Evolutionary conservation across 257 asterid species (phyloP), one percentile per base, ranked within the genome.

Genomic region (Salvia rosmarinus): DNA sequence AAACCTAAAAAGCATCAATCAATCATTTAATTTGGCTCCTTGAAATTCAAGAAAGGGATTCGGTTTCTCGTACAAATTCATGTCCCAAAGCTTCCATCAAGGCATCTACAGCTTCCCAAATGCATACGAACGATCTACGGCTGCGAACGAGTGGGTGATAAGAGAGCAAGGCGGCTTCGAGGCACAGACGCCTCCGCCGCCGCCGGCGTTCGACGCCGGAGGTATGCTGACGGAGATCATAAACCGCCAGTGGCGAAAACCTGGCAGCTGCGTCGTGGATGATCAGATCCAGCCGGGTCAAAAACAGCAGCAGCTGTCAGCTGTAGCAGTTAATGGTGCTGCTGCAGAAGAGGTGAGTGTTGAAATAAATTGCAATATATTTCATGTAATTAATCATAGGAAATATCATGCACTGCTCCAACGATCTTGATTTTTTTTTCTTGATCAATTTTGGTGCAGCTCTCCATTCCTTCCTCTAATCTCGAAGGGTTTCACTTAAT

Each of bases 261-360:
- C 82, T 4, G 70, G 55, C 60, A 61, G 70, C 61, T 79, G 71
- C 56, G 71, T 57, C 13, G 46, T 83, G 23, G 77, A 80, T 67
- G 85, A 84, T 75, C 93, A 87, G 92, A 87, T 89, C 90, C 86
- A 80, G 37, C 64, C 77, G 17, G 62, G 70, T 21, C 92, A 81
- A 47, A 83, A 77, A 7, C 87, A 70, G 60, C 87, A 78, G 67
- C 87, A 77, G 44, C 71, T 76, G 5, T 57, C 81, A 49, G 65
- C 73, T 20, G 23, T 65, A 3, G 51, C 19, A 30, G 32, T 67
- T 19, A 79, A 86, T 14, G 84, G 76, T 46, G 66, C 70, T 47
- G 79, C 81, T 25, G 30, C 30, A 58, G 70, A 73, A 32, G 72
- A 75, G 85, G 90, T 81, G 23, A 74, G 68, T 17, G 4, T 16